Evolutionary conservation across 169 alveolate species (phyloP), one percentile per base, ranked within the genome.

Genomic region (Eimeria sp.): DNA sequence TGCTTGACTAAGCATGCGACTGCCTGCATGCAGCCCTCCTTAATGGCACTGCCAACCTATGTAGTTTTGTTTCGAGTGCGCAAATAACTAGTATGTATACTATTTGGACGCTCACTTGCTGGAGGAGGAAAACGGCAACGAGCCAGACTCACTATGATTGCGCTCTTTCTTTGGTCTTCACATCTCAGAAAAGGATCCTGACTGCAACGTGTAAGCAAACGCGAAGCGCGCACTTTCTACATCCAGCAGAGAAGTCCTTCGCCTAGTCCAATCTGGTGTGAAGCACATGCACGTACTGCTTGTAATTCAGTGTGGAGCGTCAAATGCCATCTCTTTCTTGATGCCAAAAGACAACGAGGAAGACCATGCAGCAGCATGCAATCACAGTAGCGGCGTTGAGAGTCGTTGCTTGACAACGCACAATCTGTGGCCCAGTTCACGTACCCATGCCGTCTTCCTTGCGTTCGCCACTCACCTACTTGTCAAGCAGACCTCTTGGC

Each of bases 161-260:
- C 3, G 80, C 80, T 13, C 4, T 30, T 70, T 65, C 16, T 65
- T 27, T 7, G 45, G 76, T 6, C 10, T 13, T 34, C 80, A 34
- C 80, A 70, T 4, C 34, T 7, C 5, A 27, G 49, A 13, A 1
- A 1, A 11, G 25, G 13, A 13, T 70, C 5, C 13, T 22, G 5
- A 14, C 9, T 30, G 25, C 47, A 13, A 13, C 27, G 22, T 30
- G 10, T 30, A 11, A 30, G 51, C 14, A 34, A 25, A 27, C 5
- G 80, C n/a, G n/a, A n/a, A 70, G 51, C 25, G 80, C 80, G 80
- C 51, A 70, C 80, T 70, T 70, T 70, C 80, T 70, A 25, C 51
- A 30, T 4, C 13, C 40, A 5, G 9, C 13, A 34, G 27, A 30
- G 6, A 16, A 70, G 51, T 5, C 16, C n/a, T 14, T 27, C n/a